Conservation (phyloP, 1,284 basidiomycete species). For the Puccinia triticina region DNA sequence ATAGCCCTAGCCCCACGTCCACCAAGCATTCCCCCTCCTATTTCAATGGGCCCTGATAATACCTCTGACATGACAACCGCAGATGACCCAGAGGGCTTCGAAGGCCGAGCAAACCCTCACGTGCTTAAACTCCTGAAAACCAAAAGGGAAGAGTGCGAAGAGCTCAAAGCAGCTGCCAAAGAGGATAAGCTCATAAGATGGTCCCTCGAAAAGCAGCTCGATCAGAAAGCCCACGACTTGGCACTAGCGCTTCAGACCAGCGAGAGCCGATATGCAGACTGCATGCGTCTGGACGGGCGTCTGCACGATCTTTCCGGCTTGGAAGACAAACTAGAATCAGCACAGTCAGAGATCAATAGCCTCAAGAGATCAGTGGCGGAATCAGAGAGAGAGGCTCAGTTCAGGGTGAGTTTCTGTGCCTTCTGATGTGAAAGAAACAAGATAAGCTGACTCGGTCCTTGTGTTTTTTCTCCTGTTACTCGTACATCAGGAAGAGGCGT, state of each 20-base stretch:
- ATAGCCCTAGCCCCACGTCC: background rate
- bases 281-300: slow-evolving; percentile 11
- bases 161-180: background rate
- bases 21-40: background rate
- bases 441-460: background rate
- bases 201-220: slow-evolving; percentile 16
- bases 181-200: background rate
- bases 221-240: background rate
- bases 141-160: background rate
- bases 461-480: background rate
- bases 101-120: background rate
- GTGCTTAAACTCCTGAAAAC: slow-evolving; percentile 2
- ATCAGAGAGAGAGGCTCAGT: background rate
- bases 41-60: background rate
- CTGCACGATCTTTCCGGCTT: background rate
- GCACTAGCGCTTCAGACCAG: slow-evolving; percentile 1
- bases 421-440: background rate
- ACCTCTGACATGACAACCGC: background rate
- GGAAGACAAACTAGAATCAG: background rate
- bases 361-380: slow-evolving; percentile 1
- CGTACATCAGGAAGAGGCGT: background rate
- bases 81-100: background rate
- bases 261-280: slow-evolving; percentile 9
- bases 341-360: background rate
- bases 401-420: background rate